phyloP scores from a whole-genome alignment of 257 asterid genomes.

The Solanum pinnatisectum region DNA sequence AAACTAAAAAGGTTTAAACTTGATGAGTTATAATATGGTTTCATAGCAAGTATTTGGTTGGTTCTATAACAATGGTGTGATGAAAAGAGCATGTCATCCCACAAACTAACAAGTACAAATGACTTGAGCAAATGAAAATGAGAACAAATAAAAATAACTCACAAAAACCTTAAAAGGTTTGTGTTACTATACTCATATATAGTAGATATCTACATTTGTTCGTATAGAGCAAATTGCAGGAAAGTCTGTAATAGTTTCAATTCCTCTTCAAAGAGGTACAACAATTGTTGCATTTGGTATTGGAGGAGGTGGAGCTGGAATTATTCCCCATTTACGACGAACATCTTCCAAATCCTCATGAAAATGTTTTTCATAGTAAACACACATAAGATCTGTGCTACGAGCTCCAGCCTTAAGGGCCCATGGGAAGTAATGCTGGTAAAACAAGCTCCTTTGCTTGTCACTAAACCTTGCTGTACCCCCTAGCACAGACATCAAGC shows the following conservation, averaged over 20 bases:
- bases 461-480: conserved; percentile 77
- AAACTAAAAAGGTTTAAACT: neutral
- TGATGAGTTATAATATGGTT: neutral
- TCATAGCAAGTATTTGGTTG: neutral
- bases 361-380: conserved; percentile 83
- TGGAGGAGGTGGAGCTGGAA: conserved; percentile 62
- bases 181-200: neutral
- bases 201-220: neutral
- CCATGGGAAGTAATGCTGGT: conserved; percentile 94
- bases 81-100: neutral
- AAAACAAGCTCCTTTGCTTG: conserved; percentile 67
- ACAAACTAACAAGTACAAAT: neutral
- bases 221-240: neutral
- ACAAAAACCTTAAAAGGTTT: neutral
- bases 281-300: neutral
- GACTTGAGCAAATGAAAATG: neutral
- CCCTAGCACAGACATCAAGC: conserved; percentile 74
- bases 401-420: conserved; percentile 72
- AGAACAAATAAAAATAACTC: neutral
- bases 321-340: conserved; percentile 68
- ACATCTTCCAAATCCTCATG: conserved; percentile 80
- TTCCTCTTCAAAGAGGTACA: conserved; percentile 12
- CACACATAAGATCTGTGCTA: conserved; percentile 74
- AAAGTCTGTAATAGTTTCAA: neutral
- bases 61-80: neutral